Evolutionary conservation across 768 basidiomycete genomes (phyloP), one percentile per base, ranked within the genome.

Genomic region (Fistulinella prunicolor): DNA sequence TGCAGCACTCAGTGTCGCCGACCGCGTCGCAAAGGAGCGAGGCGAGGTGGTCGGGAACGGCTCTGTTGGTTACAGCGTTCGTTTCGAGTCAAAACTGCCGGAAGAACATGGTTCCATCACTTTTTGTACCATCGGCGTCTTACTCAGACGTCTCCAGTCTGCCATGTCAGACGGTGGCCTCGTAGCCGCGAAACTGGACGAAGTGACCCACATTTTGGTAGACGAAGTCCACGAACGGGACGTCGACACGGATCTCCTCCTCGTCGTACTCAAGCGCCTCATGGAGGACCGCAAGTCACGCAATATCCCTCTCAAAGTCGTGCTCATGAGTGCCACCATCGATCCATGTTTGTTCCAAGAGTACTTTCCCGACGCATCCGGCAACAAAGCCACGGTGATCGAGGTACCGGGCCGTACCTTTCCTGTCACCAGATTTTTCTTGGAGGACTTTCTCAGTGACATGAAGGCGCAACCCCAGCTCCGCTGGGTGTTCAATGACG

Each of bases 171-270:
- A 72, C 41, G 70, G 70, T 19, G 64, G 62, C 24, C 43, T 57
- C 22, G 47, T 28, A 4, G 71, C 68, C 29, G 51, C 70, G 28
- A 62, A 50, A 61, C 70, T 95, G 49, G 92, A 94, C 56, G 75
- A 82, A 44, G 76, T 95, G 43, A 91, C 92, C 9, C 94, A 96
- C 64, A 81, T 98, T 49, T 68, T 96, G 38, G 91, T 97, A 22
- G 94, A 98, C 64, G 94, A 98, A 70, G 94, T 93, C 4, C 94
- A 98, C 65, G 94, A 96, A 68, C 85, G 94, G 23, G 92, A 95
- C 56, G 81, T 95, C 50, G 93, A 96, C 61, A 94, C 91, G 0
- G 94, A 96, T 66, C 70, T 96, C 20, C 70, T 93, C 36, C 78
- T 98, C 16, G 89, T 93, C 48, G 90, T 94, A 6, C 77, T 98